Conservation (phyloP, 306 rosid genomes). For the Ormosia emarginata region DNA sequence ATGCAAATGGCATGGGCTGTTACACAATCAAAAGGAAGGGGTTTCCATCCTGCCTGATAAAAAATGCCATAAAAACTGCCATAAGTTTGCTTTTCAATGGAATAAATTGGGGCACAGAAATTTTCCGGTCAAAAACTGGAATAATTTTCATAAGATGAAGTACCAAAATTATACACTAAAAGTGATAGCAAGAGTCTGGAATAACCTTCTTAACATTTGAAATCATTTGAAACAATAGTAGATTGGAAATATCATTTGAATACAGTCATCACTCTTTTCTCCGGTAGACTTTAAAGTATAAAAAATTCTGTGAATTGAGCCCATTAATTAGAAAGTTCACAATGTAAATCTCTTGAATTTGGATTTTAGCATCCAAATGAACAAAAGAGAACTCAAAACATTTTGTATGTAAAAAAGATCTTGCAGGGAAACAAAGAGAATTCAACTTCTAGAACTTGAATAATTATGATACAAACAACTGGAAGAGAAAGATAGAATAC, state of each 20-base stretch:
- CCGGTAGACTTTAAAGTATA: background rate
- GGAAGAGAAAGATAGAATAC: background rate
- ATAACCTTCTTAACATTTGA: background rate
- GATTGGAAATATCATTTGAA: background rate
- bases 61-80: conserved; percentile 7
- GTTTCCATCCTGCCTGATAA: background rate
- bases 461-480: background rate
- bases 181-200: background rate
- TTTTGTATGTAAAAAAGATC: background rate
- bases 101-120: background rate
- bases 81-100: background rate
- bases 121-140: background rate
- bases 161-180: background rate
- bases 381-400: background rate
- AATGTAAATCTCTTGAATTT: background rate
- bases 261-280: background rate
- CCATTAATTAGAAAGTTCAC: background rate
- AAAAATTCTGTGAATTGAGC: background rate
- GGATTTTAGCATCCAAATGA: background rate
- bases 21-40: conserved; percentile 18
- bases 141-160: background rate
- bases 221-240: background rate
- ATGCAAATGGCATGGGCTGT: conserved; percentile 3
- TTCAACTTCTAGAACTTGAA: background rate
- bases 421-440: background rate